Percentiles rank a stretch among this genome's conserved stretches.
These are phyloP conservation scores for Solanum sparsipilum DNA, from an alignment of 257 asterid species.

Conservation along the genomic window DNA sequence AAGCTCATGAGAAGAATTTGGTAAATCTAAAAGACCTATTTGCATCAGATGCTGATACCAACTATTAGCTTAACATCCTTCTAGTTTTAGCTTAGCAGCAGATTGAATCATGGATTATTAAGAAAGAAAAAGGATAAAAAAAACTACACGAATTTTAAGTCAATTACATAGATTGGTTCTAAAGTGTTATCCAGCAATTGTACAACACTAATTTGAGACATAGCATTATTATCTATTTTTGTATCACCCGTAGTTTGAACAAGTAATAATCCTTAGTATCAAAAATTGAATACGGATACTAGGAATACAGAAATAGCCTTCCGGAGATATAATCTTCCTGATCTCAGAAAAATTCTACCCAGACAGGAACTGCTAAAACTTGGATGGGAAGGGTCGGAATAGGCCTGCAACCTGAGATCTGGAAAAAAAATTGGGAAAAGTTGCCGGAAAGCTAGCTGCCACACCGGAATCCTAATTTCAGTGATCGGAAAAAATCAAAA, in stretches of 20 bases:
- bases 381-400: not conserved
- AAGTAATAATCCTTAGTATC: not conserved
- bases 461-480: not conserved
- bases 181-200: not conserved
- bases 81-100: not conserved
- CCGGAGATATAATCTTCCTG: not conserved
- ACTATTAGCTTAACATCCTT: not conserved
- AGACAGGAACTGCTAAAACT: not conserved
- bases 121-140: not conserved
- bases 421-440: not conserved
- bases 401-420: not conserved
- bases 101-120: not conserved
- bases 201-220: not conserved
- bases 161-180: not conserved
- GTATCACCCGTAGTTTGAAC: not conserved
- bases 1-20: constrained; percentile 5
- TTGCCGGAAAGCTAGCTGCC: not conserved
- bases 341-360: not conserved
- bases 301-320: not conserved
- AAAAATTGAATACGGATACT: not conserved
- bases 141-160: not conserved
- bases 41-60: not conserved
- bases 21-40: not conserved
- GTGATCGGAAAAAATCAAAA: not conserved
- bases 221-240: not conserved